Evolutionary conservation across 768 basidiomycete genomes (phyloP).

Genomic region (Boletus edulis): DNA sequence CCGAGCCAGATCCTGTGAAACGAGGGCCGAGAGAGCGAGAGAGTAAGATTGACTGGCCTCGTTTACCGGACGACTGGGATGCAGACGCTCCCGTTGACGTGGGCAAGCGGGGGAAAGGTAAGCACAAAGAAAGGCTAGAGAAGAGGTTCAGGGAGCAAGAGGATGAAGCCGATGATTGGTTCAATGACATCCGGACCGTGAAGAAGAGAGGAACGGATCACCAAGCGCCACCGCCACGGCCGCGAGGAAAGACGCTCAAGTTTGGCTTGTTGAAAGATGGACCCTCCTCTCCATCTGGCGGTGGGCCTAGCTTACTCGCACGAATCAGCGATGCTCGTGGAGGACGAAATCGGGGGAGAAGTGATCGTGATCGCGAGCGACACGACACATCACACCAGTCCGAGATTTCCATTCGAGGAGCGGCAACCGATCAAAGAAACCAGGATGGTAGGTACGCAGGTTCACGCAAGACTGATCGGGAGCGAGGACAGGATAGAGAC

Average conservation of each 20-base stretch:
- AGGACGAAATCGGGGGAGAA: constrained; percentile 3
- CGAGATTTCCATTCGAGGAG: constrained; percentile 30
- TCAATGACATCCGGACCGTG: constrained; percentile 39
- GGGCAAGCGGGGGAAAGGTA: constrained; percentile 61
- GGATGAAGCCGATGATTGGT: constrained; percentile 71
- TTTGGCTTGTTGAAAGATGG: constrained; percentile 37
- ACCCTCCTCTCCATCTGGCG: constrained; percentile 16
- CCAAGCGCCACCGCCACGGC: constrained; percentile 4
- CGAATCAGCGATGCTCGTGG: constrained; percentile 24
- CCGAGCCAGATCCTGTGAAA: constrained; percentile 30
- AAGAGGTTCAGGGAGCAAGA: constrained; percentile 48
- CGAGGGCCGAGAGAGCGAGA: constrained; percentile 39
- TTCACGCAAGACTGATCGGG: constrained; percentile 11
- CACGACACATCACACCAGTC: constrained; percentile 5
- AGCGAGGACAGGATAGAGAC: constrained; percentile 23
- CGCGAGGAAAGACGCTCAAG: constrained; percentile 33
- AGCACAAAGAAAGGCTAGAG: constrained; percentile 55
- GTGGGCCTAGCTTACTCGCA: constrained; percentile 33
- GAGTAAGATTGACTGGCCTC: constrained; percentile 21
- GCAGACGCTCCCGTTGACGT: constrained; percentile 53
- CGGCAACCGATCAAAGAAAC: constrained; percentile 20
- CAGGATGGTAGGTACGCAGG: constrained; percentile 9
- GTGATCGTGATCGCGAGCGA: constrained; percentile 6
- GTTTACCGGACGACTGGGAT: constrained; percentile 45
- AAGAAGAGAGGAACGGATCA: constrained; percentile 26